Percentiles rank a stretch among this genome's conserved stretches.
Conservation (phyloP, 108 stramenopile genomes). For the Asterionellopsis glacialis region DNA sequence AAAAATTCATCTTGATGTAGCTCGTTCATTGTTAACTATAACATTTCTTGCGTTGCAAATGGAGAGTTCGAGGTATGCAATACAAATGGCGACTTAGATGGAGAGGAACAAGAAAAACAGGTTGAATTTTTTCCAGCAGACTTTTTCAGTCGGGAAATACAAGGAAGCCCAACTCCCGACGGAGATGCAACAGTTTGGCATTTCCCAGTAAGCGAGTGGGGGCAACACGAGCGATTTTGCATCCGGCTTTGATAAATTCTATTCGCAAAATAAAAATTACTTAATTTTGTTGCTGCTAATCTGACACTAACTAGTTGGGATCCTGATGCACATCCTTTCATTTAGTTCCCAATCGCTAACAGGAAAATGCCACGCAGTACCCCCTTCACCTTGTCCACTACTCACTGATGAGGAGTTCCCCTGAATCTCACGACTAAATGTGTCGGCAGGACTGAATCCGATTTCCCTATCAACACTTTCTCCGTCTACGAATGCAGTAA, state of each 20-base stretch:
- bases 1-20: background rate
- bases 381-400: slow-evolving; percentile 16
- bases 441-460: slow-evolving; percentile 68
- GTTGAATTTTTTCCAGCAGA: slow-evolving; percentile 72
- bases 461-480: slow-evolving; percentile 60
- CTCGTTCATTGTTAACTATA: slow-evolving; percentile 64
- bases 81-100: slow-evolving; percentile 67
- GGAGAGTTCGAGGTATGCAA: slow-evolving; percentile 47
- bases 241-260: slow-evolving; percentile 6
- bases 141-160: slow-evolving; percentile 83
- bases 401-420: slow-evolving; percentile 29
- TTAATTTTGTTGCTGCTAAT: background rate
- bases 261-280: slow-evolving; percentile 13
- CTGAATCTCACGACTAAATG: slow-evolving; percentile 87
- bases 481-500: slow-evolving; percentile 64
- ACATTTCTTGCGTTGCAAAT: slow-evolving; percentile 69
- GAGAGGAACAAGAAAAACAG: slow-evolving; percentile 42
- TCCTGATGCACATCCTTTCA: slow-evolving; percentile 63
- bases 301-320: slow-evolving; percentile 20
- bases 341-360: slow-evolving; percentile 74
- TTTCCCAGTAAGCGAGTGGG: slow-evolving; percentile 69
- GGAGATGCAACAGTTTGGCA: slow-evolving; percentile 48
- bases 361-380: slow-evolving; percentile 81
- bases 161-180: slow-evolving; percentile 32
- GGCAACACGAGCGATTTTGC: slow-evolving; percentile 26